These are phyloP conservation scores for Ganoderma multipileum DNA, from an alignment of 1,284 basidiomycete species.

Conservation along the genomic window DNA sequence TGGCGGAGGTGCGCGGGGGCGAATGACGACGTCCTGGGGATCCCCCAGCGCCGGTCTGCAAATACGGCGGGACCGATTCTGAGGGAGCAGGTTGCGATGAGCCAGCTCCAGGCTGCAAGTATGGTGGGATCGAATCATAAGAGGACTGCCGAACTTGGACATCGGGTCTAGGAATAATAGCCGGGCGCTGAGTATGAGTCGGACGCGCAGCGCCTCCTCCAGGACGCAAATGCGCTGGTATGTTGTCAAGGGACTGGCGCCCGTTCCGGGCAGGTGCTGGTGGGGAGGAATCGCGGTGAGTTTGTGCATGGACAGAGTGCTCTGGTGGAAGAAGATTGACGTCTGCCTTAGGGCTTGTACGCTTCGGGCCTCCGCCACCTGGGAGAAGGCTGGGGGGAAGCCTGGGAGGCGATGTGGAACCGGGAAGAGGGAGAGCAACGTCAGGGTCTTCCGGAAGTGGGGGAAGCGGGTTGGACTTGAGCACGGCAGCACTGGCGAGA, in stretches of 20 bases:
- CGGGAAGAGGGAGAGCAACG: slow-evolving; percentile 10
- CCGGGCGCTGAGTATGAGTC: background rate
- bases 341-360: slow-evolving; percentile 34
- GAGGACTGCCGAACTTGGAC: slow-evolving; percentile 3
- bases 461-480: slow-evolving; percentile 40
- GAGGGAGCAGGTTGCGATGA: background rate
- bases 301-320: slow-evolving; percentile 20
- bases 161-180: slow-evolving; percentile 2
- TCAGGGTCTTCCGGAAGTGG: slow-evolving; percentile 44
- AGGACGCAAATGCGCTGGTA: slow-evolving; percentile 15
- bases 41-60: background rate
- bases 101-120: background rate
- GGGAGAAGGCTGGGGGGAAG: slow-evolving; percentile 53
- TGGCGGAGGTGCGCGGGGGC: background rate
- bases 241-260: slow-evolving; percentile 13
- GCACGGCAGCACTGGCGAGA: slow-evolving; percentile 7
- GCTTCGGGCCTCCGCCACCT: slow-evolving; percentile 35
- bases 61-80: slow-evolving; percentile 2
- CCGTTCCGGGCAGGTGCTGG: slow-evolving; percentile 16
- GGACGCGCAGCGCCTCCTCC: slow-evolving; percentile 8
- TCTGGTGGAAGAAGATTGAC: slow-evolving; percentile 25
- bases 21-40: background rate
- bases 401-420: slow-evolving; percentile 21
- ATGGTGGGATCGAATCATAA: background rate
- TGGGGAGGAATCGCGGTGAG: slow-evolving; percentile 27